Percentiles rank a stretch among this genome's conserved stretches.
Conservation (phyloP, 495 filamentous ascomycete species). For the Annulohypoxylon nitens region DNA sequence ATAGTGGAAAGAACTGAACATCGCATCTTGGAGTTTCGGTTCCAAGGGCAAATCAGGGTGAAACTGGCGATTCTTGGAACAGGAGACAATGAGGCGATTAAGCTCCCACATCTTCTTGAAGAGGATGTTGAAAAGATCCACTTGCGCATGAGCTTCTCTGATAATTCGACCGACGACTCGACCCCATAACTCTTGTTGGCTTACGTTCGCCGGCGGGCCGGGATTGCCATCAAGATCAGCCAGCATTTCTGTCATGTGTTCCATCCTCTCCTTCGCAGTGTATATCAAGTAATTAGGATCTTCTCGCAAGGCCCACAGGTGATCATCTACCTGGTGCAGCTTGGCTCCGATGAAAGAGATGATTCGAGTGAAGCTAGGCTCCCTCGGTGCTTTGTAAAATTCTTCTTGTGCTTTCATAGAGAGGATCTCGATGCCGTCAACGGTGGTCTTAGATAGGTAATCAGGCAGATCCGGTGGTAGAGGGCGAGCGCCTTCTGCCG, state of each 20-base stretch:
- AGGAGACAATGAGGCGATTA: not conserved
- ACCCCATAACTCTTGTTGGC: not conserved
- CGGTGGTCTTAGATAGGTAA: slow-evolving; percentile 43
- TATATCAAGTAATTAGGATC: slow-evolving; percentile 67
- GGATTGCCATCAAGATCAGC: slow-evolving; percentile 47
- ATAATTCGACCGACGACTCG: not conserved
- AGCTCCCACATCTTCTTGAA: not conserved
- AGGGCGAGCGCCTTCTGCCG: slow-evolving; percentile 1
- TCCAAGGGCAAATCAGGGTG: not conserved
- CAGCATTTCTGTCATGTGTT: slow-evolving; percentile 59
- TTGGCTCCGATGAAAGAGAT: slow-evolving; percentile 57
- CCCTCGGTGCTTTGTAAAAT: slow-evolving; percentile 59
- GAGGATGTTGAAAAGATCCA: not conserved
- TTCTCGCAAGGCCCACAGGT: slow-evolving; percentile 66
- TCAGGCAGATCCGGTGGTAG: slow-evolving; percentile 46
- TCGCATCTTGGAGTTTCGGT: not conserved
- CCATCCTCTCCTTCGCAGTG: slow-evolving; percentile 50
- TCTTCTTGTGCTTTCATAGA: slow-evolving; percentile 57
- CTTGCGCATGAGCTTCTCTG: not conserved
- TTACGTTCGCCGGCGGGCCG: slow-evolving; percentile 40
- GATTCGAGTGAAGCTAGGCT: slow-evolving; percentile 58
- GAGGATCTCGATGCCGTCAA: slow-evolving; percentile 34
- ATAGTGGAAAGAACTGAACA: not conserved
- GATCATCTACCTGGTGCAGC: slow-evolving; percentile 59
- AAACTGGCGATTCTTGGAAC: not conserved